Evolutionary conservation across 2,329 filamentous ascomycete genomes (phyloP).

Genomic region (Fusarium liriodendri): DNA sequence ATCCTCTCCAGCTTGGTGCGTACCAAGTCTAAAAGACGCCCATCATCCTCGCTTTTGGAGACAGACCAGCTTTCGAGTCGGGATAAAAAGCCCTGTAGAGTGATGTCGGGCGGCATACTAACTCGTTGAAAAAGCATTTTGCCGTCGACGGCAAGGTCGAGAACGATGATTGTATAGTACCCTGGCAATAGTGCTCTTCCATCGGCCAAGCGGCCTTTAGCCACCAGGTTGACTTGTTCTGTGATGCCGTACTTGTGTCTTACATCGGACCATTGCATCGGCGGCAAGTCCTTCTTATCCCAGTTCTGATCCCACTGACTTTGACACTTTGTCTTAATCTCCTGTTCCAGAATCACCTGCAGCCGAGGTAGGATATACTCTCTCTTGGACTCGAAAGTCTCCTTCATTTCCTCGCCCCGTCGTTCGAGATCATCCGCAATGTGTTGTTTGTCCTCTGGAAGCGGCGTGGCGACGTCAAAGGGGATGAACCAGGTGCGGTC

Average conservation of each 20-base stretch:
- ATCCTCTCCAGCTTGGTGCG: slow-evolving; percentile 13
- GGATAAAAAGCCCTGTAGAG: slow-evolving; percentile 6
- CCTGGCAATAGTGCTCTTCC: slow-evolving; percentile 29
- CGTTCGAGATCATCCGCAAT: slow-evolving; percentile 15
- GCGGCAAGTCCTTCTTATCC: not conserved
- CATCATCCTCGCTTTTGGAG: slow-evolving; percentile 12
- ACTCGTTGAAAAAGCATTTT: slow-evolving; percentile 21
- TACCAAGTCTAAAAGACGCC: slow-evolving; percentile 6
- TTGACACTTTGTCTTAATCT: slow-evolving; percentile 24
- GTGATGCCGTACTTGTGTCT: not conserved
- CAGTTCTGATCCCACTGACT: slow-evolving; percentile 30
- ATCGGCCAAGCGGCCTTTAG: slow-evolving; percentile 30
- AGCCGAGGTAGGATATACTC: not conserved
- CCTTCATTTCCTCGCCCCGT: slow-evolving; percentile 10
- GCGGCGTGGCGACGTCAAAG: slow-evolving; percentile 14
- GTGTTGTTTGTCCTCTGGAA: slow-evolving; percentile 19
- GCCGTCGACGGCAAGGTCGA: slow-evolving; percentile 30
- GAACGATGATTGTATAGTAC: slow-evolving; percentile 27
- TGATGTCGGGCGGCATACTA: slow-evolving; percentile 20
- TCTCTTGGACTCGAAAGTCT: not conserved
- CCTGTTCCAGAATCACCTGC: slow-evolving; percentile 18
- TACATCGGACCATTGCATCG: slow-evolving; percentile 26
- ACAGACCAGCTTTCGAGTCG: slow-evolving; percentile 36
- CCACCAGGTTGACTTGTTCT: slow-evolving; percentile 28
- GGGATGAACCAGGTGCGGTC: slow-evolving; percentile 40